Evolutionary conservation across 2,329 filamentous ascomycete genomes (phyloP).

Genomic region (Colletotrichum melonis): DNA sequence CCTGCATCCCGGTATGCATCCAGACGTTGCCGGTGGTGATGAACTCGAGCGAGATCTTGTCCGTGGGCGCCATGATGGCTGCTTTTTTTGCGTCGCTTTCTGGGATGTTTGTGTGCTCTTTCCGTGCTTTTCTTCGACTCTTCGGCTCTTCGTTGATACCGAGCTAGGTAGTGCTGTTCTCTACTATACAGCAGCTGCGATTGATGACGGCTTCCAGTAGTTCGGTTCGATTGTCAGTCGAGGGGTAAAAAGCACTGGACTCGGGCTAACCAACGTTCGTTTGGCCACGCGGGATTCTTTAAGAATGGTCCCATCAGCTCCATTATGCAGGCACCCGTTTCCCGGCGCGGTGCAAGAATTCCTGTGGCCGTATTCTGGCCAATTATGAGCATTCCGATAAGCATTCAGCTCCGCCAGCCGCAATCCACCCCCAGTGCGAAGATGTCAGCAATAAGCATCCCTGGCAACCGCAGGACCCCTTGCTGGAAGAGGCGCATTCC

Average conservation of each 20-base stretch:
- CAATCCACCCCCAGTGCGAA: background rate
- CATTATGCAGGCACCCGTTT: background rate
- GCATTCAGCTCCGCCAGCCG: slow-evolving; percentile 18
- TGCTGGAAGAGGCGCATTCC: background rate
- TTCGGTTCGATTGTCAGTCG: too few species aligned
- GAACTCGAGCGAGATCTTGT: slow-evolving; percentile 28
- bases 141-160: background rate
- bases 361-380: slow-evolving; percentile 19
- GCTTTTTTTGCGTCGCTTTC: background rate
- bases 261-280: background rate
- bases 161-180: background rate
- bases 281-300: background rate
- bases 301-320: background rate
- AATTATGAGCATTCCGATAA: slow-evolving; percentile 11
- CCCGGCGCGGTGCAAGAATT: background rate
- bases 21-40: slow-evolving; percentile 39
- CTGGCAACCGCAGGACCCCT: background rate
- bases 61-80: slow-evolving; percentile 3
- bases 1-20: slow-evolving; percentile 34
- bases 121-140: background rate
- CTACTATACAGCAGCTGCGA: background rate
- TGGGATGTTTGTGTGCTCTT: background rate
- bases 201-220: background rate
- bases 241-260: background rate
- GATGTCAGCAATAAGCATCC: background rate